Conservation (phyloP, 2,329 filamentous ascomycete species). For the Ophidiomyces ophidiicola region DNA sequence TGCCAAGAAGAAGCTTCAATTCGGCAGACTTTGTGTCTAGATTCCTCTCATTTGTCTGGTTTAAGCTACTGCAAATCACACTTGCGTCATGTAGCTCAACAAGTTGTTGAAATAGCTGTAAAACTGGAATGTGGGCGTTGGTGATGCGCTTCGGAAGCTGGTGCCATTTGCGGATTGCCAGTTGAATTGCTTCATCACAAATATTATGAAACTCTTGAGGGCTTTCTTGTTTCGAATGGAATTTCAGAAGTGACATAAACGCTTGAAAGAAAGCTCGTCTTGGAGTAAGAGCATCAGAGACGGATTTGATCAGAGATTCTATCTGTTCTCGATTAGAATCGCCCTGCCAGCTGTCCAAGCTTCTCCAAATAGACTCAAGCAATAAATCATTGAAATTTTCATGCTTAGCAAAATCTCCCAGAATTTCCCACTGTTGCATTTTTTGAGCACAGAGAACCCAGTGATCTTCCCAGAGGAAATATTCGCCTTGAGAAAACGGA, state of each 20-base stretch:
- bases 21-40: constrained; percentile 91
- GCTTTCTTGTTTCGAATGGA: constrained; percentile 77
- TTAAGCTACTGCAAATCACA: constrained; percentile 84
- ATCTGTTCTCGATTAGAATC: constrained; percentile 76
- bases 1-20: constrained; percentile 81
- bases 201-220: constrained; percentile 72
- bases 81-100: constrained; percentile 96
- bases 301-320: constrained; percentile 86
- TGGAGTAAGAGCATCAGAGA: constrained; percentile 94
- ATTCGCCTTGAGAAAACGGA: constrained; percentile 90
- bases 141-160: constrained; percentile 90
- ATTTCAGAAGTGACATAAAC: constrained; percentile 91
- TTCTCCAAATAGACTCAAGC: constrained; percentile 89
- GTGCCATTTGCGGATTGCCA: constrained; percentile 97
- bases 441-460: constrained; percentile 98
- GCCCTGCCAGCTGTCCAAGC: constrained; percentile 87
- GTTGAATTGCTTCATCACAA: constrained; percentile 92
- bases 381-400: constrained; percentile 97
- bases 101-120: constrained; percentile 96
- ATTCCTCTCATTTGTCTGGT: constrained; percentile 70
- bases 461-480: constrained; percentile 99
- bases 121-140: constrained; percentile 82
- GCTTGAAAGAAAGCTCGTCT: constrained; percentile 93
- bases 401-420: constrained; percentile 95
- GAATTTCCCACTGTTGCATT: constrained; percentile 95